Evolutionary conservation across 139 green algal genomes (phyloP).

Genomic region (Eudorina sp.): DNA sequence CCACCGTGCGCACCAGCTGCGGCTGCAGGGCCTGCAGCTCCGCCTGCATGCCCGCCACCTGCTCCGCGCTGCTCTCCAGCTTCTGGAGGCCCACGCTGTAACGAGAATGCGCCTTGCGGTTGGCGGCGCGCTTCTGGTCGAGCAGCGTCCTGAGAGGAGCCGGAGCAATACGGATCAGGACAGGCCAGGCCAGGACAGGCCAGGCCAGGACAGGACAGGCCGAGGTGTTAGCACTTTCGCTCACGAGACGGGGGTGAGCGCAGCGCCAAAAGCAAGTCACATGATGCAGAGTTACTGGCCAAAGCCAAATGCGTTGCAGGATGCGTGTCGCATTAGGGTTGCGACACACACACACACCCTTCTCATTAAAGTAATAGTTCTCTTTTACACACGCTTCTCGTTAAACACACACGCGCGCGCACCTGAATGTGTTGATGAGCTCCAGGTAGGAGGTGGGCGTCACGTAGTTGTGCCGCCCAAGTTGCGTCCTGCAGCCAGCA

Average conservation of each 20-base stretch:
- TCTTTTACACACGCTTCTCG: too few species aligned
- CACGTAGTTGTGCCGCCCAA: constrained; percentile 83
- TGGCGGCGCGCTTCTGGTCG: constrained; percentile 64
- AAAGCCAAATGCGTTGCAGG: too few species aligned
- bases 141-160: constrained; percentile 66
- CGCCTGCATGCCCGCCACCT: constrained; percentile 76
- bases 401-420: too few species aligned
- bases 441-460: constrained; percentile 88
- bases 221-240: too few species aligned
- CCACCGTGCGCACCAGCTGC: constrained; percentile 81
- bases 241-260: too few species aligned
- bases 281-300: too few species aligned
- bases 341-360: too few species aligned
- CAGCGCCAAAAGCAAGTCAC: too few species aligned
- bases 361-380: too few species aligned
- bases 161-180: background rate
- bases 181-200: too few species aligned
- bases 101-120: constrained; percentile 57
- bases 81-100: constrained; percentile 82
- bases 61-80: constrained; percentile 72
- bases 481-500: constrained; percentile 44
- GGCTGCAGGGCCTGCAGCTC: constrained; percentile 84
- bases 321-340: too few species aligned
- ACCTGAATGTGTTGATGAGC: constrained; percentile 79
- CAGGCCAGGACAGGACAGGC: too few species aligned